Percentiles rank a stretch among this genome's conserved stretches.
These are phyloP conservation scores for Pseudocercospora pini-densiflorae DNA, from an alignment of 2,329 filamentous ascomycete species.

Conservation along the genomic window DNA sequence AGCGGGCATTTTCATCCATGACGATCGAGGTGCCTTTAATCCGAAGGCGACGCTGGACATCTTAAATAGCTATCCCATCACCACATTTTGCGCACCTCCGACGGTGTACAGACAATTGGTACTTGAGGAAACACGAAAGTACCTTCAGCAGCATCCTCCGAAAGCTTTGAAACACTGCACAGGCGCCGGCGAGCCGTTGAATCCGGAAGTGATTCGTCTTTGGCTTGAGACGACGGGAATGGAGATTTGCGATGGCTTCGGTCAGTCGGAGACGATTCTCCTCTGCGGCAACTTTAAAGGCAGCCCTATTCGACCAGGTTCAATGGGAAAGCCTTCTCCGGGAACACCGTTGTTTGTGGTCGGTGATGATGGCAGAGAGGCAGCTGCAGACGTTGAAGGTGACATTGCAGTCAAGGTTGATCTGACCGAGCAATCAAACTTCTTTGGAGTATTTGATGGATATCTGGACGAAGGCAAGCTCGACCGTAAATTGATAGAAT, in stretches of 20 bases:
- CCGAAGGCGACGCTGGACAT: slow-evolving; percentile 39
- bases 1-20: slow-evolving; percentile 47
- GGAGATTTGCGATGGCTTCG: slow-evolving; percentile 48
- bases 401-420: slow-evolving; percentile 43
- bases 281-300: slow-evolving; percentile 47
- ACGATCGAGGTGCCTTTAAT: slow-evolving; percentile 43
- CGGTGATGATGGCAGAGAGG: slow-evolving; percentile 38
- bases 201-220: slow-evolving; percentile 45
- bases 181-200: slow-evolving; percentile 47
- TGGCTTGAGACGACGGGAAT: slow-evolving; percentile 44
- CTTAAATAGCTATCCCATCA: slow-evolving; percentile 46
- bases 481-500: slow-evolving; percentile 26
- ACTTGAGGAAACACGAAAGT: slow-evolving; percentile 38
- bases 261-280: slow-evolving; percentile 48
- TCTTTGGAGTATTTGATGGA: slow-evolving; percentile 38
- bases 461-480: slow-evolving; percentile 35
- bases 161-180: slow-evolving; percentile 43
- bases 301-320: slow-evolving; percentile 42
- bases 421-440: slow-evolving; percentile 24
- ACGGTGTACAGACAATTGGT: slow-evolving; percentile 49
- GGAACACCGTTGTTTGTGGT: slow-evolving; percentile 44
- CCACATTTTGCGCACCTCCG: slow-evolving; percentile 48
- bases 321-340: slow-evolving; percentile 47
- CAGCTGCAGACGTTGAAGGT: slow-evolving; percentile 39
- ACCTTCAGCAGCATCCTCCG: slow-evolving; percentile 37